phyloP scores from a whole-genome alignment of 108 stramenopile genomes.

The Cyclostephanos invisitatus region DNA sequence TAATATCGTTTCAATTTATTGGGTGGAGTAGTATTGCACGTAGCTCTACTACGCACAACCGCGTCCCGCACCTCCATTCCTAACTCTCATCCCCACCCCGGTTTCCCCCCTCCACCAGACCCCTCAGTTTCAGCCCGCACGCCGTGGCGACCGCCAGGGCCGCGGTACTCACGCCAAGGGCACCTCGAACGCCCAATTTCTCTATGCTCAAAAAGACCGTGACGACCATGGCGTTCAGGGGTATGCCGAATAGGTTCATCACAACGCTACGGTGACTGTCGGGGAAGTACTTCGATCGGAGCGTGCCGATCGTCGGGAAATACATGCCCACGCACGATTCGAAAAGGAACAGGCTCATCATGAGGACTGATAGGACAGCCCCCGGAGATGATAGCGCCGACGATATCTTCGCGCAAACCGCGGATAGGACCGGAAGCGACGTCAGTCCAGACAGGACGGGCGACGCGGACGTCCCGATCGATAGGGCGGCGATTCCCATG shows the following conservation, averaged over 20 bases:
- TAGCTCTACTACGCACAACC: no score
- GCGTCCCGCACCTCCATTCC: not conserved
- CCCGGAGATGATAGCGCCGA: slow-evolving; percentile 44
- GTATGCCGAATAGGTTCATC: slow-evolving; percentile 97
- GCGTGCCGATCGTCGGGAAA: slow-evolving; percentile 93
- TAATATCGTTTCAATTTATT: no score
- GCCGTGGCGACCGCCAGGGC: slow-evolving; percentile 80
- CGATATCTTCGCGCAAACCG: slow-evolving; percentile 34
- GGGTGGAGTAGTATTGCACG: no score
- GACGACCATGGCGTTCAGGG: slow-evolving; percentile 92
- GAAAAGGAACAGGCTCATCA: slow-evolving; percentile 87
- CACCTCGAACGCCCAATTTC: slow-evolving; percentile 80
- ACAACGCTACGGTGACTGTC: slow-evolving; percentile 92
- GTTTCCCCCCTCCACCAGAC: slow-evolving; percentile 20
- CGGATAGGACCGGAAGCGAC: slow-evolving; percentile 49
- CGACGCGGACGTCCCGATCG: slow-evolving; percentile 27
- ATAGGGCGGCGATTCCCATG: slow-evolving; percentile 80
- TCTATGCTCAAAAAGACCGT: slow-evolving; percentile 87
- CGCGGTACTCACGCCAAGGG: slow-evolving; percentile 73
- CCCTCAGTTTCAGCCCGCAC: slow-evolving; percentile 64
- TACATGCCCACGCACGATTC: slow-evolving; percentile 98
- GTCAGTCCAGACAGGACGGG: slow-evolving; percentile 18
- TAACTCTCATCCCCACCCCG: not conserved
- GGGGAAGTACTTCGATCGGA: slow-evolving; percentile 94
- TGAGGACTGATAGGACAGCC: slow-evolving; percentile 34